Percentiles rank a stretch among this genome's conserved stretches.
These are phyloP conservation scores for Leccinellum luteum DNA, from an alignment of 768 basidiomycete species.

Conservation along the genomic window DNA sequence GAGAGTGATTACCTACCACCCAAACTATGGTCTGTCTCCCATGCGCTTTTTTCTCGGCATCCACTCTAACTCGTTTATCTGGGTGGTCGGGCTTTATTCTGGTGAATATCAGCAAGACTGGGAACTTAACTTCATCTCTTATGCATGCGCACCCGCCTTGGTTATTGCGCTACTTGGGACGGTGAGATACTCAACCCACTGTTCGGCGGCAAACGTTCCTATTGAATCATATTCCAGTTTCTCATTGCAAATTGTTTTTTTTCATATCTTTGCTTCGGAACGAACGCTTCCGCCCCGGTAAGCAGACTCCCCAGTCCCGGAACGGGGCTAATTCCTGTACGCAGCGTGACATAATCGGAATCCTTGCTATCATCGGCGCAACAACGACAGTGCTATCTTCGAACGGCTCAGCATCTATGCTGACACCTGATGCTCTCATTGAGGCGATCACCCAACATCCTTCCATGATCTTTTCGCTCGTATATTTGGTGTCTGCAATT, in stretches of 20 bases:
- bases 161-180: slow-evolving; percentile 95
- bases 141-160: slow-evolving; percentile 89
- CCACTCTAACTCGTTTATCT: slow-evolving; percentile 3
- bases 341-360: slow-evolving; percentile 76
- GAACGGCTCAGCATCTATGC: slow-evolving; percentile 48
- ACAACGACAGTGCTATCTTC: slow-evolving; percentile 87
- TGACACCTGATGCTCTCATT: slow-evolving; percentile 67
- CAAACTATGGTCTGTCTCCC: slow-evolving; percentile 65
- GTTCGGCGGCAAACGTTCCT: background rate
- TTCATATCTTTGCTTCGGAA: slow-evolving; percentile 85
- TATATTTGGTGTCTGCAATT: slow-evolving; percentile 57
- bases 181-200: slow-evolving; percentile 45
- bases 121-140: slow-evolving; percentile 92
- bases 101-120: slow-evolving; percentile 88
- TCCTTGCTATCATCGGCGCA: slow-evolving; percentile 84
- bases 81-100: slow-evolving; percentile 90
- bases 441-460: slow-evolving; percentile 64
- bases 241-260: slow-evolving; percentile 93
- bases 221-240: slow-evolving; percentile 45
- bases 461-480: slow-evolving; percentile 72
- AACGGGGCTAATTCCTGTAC: slow-evolving; percentile 13
- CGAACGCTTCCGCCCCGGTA: slow-evolving; percentile 80
- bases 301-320: slow-evolving; percentile 15
- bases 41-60: background rate
- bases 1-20: slow-evolving; percentile 82